Conservation (phyloP, 495 filamentous ascomycete genomes). For the Echria macrotheca region DNA sequence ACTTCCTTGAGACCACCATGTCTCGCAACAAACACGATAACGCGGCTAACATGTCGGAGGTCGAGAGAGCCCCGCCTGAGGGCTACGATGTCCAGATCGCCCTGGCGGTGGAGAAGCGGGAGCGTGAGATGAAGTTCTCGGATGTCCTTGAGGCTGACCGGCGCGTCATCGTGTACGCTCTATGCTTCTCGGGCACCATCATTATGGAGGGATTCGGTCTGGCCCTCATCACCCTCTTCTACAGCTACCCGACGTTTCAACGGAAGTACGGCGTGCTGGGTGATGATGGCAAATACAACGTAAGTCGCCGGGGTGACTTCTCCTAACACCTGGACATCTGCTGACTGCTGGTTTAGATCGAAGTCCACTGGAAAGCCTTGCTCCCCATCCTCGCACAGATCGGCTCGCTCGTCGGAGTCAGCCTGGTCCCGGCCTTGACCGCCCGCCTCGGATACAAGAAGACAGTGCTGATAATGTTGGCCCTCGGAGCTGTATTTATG, state of each 20-base stretch:
- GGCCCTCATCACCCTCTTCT: conserved; percentile 39
- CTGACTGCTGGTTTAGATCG: too few species aligned
- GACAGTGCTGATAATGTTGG: conserved; percentile 43
- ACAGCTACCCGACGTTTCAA: conserved; percentile 45
- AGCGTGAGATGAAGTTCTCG: conserved; percentile 19
- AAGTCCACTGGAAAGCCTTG: conserved; percentile 41
- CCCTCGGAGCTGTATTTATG: conserved; percentile 42
- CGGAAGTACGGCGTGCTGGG: conserved; percentile 47
- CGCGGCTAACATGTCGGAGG: too few species aligned
- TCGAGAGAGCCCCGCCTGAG: too few species aligned
- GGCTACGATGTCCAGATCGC: conserved; percentile 20
- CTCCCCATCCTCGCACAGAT: conserved; percentile 36
- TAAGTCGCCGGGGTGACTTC: not conserved
- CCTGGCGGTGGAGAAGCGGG: conserved; percentile 9
- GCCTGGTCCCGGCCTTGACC: conserved; percentile 58
- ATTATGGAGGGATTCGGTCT: conserved; percentile 33
- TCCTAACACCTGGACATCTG: too few species aligned
- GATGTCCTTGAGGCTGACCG: conserved; percentile 17
- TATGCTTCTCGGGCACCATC: conserved; percentile 28
- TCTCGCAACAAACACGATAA: too few species aligned
- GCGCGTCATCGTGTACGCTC: conserved; percentile 22
- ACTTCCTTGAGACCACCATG: too few species aligned
- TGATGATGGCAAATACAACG: too few species aligned
- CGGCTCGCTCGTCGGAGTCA: conserved; percentile 49
- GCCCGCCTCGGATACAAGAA: conserved; percentile 58